Evolutionary conservation across 2,329 filamentous ascomycete species (phyloP), one percentile per base, ranked within the genome.

Genomic region (Pestalotiopsis sp.): DNA sequence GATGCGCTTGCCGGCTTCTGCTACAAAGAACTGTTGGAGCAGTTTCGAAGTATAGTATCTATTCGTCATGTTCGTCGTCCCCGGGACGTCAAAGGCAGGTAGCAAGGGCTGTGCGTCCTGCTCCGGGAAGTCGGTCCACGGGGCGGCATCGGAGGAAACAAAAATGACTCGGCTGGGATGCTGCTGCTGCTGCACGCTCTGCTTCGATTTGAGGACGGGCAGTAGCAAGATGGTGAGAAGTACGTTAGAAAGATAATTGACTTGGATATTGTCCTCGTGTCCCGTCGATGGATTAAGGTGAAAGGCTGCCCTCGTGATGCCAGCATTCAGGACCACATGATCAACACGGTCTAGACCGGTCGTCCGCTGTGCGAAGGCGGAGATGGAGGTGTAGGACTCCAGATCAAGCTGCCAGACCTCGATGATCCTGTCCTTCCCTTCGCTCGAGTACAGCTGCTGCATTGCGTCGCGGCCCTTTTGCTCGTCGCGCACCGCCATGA

Each of bases 371-470:
- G 77, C 79, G 68, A 88, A 88, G 0, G 70, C 73, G 36, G 77
- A 76, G 0, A 88, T 75, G 1, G 83, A 86, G 1, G 79, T 74
- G 64, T 86, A 85, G 0, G 78, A 82, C 3, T 68, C 65, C 80
- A 87, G 82, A 61, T 88, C 84, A 17, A 88, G 72, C 12, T 87
- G 79, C 0, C 60, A 77, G 2, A 82, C 80, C 31, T 36, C 31
- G 6, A 36, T 3, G 45, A 20, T 23, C 3, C n/a, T 52, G 45
- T 12, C 7, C 31, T 36, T 36, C 2, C 31, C 7, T 36, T 36
- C 31, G 7, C 31, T 9, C 1, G 31, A 36, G 31, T 36, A 36
- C 31, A 36, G 7, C 31, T 36, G 31, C 7, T 36, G 7, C 31
- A 9, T 36, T 2, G 31, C 31, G 2, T 36, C 31, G 31, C 9